Evolutionary conservation across 208 protist genomes (phyloP).

Genomic region (Kentomonas sorsogonicus): DNA sequence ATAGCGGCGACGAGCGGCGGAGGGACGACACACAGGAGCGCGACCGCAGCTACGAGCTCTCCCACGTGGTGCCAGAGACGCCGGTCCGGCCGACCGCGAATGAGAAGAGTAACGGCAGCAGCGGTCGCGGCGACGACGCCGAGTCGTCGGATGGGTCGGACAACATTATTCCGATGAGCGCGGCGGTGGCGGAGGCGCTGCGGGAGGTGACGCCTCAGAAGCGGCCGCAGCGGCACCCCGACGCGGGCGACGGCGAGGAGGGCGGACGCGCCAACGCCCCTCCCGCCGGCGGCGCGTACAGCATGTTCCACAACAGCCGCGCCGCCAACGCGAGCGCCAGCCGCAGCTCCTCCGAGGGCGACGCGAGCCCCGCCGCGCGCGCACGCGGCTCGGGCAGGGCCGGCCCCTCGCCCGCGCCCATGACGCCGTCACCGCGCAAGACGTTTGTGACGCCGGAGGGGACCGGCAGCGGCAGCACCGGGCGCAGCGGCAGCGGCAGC

Average conservation of each 20-base stretch:
- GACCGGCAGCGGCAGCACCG: conserved; percentile 1
- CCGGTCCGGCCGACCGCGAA: not conserved
- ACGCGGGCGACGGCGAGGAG: conserved; percentile 13
- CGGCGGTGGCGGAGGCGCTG: not conserved
- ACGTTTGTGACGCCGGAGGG: conserved; percentile 19
- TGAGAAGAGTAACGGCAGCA: not conserved
- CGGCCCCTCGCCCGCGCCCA: conserved; percentile 16
- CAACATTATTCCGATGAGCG: not conserved
- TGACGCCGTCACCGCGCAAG: conserved; percentile 36
- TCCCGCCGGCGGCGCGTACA: not conserved
- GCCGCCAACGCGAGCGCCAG: not conserved
- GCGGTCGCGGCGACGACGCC: not conserved
- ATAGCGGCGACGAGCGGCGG: too few species aligned
- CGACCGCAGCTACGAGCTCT: not conserved
- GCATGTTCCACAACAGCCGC: not conserved
- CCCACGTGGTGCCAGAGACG: not conserved
- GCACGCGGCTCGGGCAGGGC: not conserved
- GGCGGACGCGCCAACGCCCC: not conserved
- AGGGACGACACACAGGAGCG: not conserved
- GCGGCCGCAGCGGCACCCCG: conserved; percentile 10
- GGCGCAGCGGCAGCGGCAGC: not conserved
- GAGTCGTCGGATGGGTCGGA: not conserved
- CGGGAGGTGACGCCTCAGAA: not conserved
- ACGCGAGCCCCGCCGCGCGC: not conserved
- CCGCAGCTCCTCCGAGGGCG: not conserved